phyloP scores from a whole-genome alignment of 73 alveolate species.

The Symbiodinium pilosum region DNA sequence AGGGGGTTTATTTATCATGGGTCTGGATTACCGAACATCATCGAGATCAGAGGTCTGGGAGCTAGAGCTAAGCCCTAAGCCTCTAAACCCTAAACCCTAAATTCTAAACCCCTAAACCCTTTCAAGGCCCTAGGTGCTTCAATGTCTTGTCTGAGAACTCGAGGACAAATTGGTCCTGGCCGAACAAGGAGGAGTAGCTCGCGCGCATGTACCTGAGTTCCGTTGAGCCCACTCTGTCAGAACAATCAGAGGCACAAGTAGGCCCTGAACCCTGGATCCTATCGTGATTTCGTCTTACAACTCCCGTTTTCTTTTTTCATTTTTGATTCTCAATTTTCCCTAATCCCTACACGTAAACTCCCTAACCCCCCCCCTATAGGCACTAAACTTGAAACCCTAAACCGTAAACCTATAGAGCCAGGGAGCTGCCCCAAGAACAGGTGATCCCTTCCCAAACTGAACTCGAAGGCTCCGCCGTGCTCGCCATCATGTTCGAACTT shows the following conservation, averaged over 20 bases:
- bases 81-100: neutral
- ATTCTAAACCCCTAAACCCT: too few relatives aligned
- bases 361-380: too few relatives aligned
- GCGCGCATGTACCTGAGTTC: constrained; percentile 71
- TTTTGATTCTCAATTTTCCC: too few relatives aligned
- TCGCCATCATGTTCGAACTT: constrained; percentile 65
- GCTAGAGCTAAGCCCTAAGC: neutral
- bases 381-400: neutral
- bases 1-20: too few relatives aligned
- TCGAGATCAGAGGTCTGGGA: too few relatives aligned
- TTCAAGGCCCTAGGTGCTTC: neutral
- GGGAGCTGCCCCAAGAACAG: constrained; percentile 54
- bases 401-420: neutral
- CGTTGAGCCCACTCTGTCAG: too few relatives aligned
- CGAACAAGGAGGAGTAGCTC: constrained; percentile 71
- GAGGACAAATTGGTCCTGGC: constrained; percentile 63
- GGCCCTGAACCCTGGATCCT: too few relatives aligned
- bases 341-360: too few relatives aligned
- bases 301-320: too few relatives aligned
- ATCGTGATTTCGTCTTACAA: too few relatives aligned
- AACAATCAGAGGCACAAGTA: too few relatives aligned
- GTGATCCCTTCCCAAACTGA: constrained; percentile 28
- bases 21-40: too few relatives aligned
- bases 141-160: constrained; percentile 73
- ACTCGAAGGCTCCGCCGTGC: constrained; percentile 79